Base-by-base conservation (phyloP, 78 protist genomes). In the Anaeramoeba ignava region DNA sequence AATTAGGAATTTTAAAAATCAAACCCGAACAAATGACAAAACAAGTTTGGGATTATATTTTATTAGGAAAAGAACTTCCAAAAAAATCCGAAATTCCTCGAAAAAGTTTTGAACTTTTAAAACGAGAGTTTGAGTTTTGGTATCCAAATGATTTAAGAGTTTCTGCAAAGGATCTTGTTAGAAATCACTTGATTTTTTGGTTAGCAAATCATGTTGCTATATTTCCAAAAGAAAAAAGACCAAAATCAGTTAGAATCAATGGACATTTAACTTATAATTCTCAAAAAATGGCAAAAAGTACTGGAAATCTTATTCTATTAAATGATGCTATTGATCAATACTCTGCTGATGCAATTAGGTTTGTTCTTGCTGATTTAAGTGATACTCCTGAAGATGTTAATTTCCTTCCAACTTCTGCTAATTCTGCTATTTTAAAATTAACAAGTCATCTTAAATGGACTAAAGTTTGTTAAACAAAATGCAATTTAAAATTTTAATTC, bases 281-380 rank as follows among this genome's bases (percentile, higher is more conserved):
- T 3, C 97, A 86, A 23, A 98, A 98, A 92, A 98, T 98, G 99
- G 87, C 96, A 39, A 98, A 98, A 93, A 83, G 91, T 3, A 95
- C 93, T 0, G 99, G 99, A 82, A 98, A 98, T 91, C 97, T 98
- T 91, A 33, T 93, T 83, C 91, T 98, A 17, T 87, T 96, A 79
- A 37, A 54, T 8, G 36, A 85, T 0, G 89, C 85, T 2, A n/a
- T 86, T 8, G 40, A 78, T 3, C 31, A 0, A 33, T 90, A 41
- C 84, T 1, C 87, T 3, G 94, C 95, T 33, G 98, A 96, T 83
- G 98, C 93, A 40, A 93, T 92, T 78, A 94, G 99, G 67, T 41
- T 98, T 33, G 96, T 95, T 17, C 91, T 96, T 8, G 99, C 99
- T 3, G 98, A 95, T 39, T 93, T 99, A 8, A 99, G 99, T 68